Evolutionary conservation across 257 asterid genomes (phyloP).

Genomic region (Nicotiana paniculata): DNA sequence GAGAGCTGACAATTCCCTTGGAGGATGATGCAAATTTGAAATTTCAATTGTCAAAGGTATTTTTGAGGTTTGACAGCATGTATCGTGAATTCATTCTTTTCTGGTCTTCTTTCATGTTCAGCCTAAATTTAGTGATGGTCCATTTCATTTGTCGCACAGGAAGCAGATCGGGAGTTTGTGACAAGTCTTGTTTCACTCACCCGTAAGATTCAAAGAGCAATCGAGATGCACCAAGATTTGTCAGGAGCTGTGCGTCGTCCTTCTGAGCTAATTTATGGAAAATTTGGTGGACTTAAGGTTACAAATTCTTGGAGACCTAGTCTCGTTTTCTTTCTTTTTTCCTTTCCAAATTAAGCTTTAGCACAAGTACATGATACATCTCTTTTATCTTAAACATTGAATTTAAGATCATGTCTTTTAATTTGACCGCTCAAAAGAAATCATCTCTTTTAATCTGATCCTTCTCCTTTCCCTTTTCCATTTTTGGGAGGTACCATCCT

Average conservation of each 20-base stretch:
- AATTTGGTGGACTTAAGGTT: conserved; percentile 88
- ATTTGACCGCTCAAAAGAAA: background rate
- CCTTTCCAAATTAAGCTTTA: background rate
- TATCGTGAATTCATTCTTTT: background rate
- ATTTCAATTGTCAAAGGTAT: conserved; percentile 79
- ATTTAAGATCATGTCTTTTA: background rate
- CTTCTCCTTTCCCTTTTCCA: background rate
- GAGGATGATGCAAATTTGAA: conserved; percentile 52
- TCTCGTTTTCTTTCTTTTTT: background rate
- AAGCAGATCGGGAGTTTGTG: conserved; percentile 58
- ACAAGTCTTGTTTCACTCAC: conserved; percentile 51
- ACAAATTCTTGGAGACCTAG: background rate
- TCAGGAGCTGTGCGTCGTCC: conserved; percentile 38
- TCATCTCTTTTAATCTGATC: background rate
- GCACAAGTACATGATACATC: background rate
- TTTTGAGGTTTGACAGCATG: conserved; percentile 5
- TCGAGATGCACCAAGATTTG: conserved; percentile 52
- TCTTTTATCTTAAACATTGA: background rate
- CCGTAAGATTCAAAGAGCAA: conserved; percentile 43
- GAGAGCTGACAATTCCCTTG: conserved; percentile 59
- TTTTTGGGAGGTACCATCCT: background rate
- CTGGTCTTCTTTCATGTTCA: background rate
- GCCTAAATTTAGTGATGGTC: background rate
- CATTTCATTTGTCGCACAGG: conserved; percentile 36
- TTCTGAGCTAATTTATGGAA: conserved; percentile 69